Conservation (phyloP, 2,329 filamentous ascomycete species). For the Penicillium sp. region DNA sequence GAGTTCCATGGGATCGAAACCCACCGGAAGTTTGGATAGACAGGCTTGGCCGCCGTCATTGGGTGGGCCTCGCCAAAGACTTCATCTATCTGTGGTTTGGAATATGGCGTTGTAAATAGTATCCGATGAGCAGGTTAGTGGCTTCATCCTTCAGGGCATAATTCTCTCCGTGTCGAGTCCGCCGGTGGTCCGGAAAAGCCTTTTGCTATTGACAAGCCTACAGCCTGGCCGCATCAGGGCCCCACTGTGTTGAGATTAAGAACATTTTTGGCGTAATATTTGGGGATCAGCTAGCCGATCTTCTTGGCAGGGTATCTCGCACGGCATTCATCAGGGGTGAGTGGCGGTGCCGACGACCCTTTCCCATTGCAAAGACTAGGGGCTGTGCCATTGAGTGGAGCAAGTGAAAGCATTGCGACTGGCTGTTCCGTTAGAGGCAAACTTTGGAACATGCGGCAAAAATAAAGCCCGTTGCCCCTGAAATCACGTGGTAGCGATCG, state of each 20-base stretch:
- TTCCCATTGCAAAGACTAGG: neutral
- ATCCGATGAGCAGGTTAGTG: neutral
- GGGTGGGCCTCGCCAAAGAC: neutral
- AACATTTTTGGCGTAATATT: neutral
- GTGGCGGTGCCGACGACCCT: neutral
- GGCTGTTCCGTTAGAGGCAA: neutral
- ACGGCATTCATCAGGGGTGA: neutral
- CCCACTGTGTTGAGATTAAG: neutral
- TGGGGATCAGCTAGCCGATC: neutral
- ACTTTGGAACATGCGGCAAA: neutral
- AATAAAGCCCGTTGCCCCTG: neutral
- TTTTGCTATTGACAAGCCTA: neutral
- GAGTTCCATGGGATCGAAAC: neutral
- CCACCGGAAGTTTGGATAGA: slow-evolving; percentile 4
- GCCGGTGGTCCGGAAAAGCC: neutral
- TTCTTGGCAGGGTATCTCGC: neutral
- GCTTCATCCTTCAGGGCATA: neutral
- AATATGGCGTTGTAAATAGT: neutral
- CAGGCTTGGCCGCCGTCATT: slow-evolving; percentile 10
- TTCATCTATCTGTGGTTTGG: neutral
- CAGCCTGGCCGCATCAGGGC: neutral
- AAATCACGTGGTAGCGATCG: slow-evolving; percentile 2
- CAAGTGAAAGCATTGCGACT: neutral
- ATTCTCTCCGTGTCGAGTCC: neutral
- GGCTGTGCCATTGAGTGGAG: neutral